Base-by-base conservation (phyloP, 208 protist genomes). In the Balamuthia mandrillaris region DNA sequence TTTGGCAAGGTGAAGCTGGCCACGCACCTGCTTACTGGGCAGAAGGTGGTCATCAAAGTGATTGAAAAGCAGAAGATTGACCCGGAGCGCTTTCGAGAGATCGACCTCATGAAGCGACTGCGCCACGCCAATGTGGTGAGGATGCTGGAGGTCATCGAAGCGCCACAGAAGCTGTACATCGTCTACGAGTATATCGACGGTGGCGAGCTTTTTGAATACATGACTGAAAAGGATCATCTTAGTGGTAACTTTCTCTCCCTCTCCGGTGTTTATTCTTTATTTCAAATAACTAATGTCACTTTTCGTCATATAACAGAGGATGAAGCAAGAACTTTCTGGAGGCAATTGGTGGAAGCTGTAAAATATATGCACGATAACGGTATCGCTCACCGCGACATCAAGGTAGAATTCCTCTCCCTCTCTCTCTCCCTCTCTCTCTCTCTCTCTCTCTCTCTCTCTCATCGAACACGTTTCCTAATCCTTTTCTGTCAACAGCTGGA, bases 1-100 rank as follows among this genome's bases (percentile, higher is more conserved):
- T 84, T 70, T 27, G 77, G 77, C 54, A 84, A 84, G 47, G 77
- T 84, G 39, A 84, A 84, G 35, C 27, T 70, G 4, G 77, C 77
- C 44, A 72, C 27, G 7, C 77, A 84, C 21, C 77, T 51, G 3
- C 77, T 84, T 1, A 84, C 77, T 27, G 60, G 60, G 5, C 77
- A 63, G 21, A 61, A 82, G 74, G 77, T 84, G 56, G 77, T 68
- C 21, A 2, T 84, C 3, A 84, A 84, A n/a, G 54, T 84, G 42
- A 84, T 84, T 10, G 77, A 84, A 10, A 51, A 58, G 6, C 42
- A 35, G 24, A 84, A 51, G 60, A 84, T 83, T 39, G 75, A 83
- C 52, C 3, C 5, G 9, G 75, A 66, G 21, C 75, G 75, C 31
- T 83, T 83, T 56, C 54, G 75, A 14, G 49, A 56, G n/a, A 84